Base-by-base conservation (phyloP, 352 stramenopile genomes). In the Phytophthora sojae region DNA sequence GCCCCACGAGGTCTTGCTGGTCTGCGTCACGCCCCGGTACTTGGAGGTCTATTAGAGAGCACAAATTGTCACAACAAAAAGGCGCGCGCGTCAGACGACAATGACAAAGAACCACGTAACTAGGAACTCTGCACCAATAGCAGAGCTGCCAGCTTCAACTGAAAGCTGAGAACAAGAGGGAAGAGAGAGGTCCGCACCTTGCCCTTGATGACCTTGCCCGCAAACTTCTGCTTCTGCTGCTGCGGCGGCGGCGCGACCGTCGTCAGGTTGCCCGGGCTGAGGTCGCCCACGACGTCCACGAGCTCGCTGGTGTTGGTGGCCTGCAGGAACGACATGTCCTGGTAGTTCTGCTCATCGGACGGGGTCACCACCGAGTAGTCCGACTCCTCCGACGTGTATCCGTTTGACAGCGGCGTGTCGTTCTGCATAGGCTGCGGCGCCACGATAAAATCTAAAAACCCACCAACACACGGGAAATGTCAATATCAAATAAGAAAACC, bases 1-100 rank as follows among this genome's bases (percentile, higher is more conserved):
- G n/a, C 88, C 87, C 90, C 88, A 96, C 32, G 85, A 92, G 15
- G 85, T 95, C 73, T 96, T 95, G 64, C 86, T 96, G 26, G 88
- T 95, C 67, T 94, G 86, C 9, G 88, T 95, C 39, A 96, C 88
- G 17, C 88, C 88, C 9, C 87, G 85, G 57, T 93, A 96, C 75
- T 95, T 94, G 78, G 90, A 95, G n/a, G 88, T 95, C 80, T 94
- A 49, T 26, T 19, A 71, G 52, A 67, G 45, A 21, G 19, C 61
- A 70, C 42, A 7, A 23, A 39, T 59, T 61, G 29, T 64, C 49
- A 69, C 39, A 74, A 26, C 14, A 69, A 44, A 44, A 2, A 44
- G 37, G 45, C 56, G 14, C 37, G 45, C 45, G 49, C 37, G 19
- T 60, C 23, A 68, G 49, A 52, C 17, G n/a, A 19, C 21, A 57